A percentile compares a stretch with the other conserved stretches of the same genome.
Conservation (phyloP, 257 asterid genomes). For the Solanum rostratum region DNA sequence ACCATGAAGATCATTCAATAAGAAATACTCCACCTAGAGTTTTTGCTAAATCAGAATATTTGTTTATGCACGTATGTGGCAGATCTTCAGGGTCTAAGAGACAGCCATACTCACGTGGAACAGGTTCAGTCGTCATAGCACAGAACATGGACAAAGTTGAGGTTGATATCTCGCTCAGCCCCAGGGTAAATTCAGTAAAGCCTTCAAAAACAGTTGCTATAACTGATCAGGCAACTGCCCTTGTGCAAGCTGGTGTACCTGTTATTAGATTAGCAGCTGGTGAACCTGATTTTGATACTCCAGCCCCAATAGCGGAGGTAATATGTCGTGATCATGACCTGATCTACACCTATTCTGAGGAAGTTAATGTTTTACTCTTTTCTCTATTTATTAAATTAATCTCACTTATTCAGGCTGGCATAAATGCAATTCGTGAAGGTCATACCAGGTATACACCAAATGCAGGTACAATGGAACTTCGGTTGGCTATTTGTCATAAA, state of each 20-base stretch:
- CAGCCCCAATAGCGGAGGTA: conserved; percentile 77
- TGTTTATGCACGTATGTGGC: conserved; percentile 2
- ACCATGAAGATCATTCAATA: neutral
- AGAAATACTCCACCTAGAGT: neutral
- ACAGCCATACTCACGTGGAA: conserved; percentile 13
- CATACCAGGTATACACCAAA: conserved; percentile 85
- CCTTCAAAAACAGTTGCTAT: conserved; percentile 91
- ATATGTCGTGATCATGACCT: neutral
- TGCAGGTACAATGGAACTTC: conserved; percentile 85
- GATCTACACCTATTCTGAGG: neutral
- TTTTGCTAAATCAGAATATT: neutral
- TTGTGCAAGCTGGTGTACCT: conserved; percentile 90
- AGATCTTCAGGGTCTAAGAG: conserved; percentile 27
- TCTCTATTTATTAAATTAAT: neutral
- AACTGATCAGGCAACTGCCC: conserved; percentile 90
- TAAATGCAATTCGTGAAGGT: conserved; percentile 82
- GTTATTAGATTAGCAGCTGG: conserved; percentile 92
- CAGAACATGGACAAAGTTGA: conserved; percentile 27
- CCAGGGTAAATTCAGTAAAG: conserved; percentile 81
- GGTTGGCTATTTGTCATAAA: conserved; percentile 78
- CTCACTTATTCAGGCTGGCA: conserved; percentile 55
- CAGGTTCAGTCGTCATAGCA: conserved; percentile 29
- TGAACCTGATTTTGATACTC: conserved; percentile 97
- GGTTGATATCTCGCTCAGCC: conserved; percentile 69
- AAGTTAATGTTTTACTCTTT: neutral